phyloP scores from a whole-genome alignment of 495 filamentous ascomycete species.

The Xylaria sp. region DNA sequence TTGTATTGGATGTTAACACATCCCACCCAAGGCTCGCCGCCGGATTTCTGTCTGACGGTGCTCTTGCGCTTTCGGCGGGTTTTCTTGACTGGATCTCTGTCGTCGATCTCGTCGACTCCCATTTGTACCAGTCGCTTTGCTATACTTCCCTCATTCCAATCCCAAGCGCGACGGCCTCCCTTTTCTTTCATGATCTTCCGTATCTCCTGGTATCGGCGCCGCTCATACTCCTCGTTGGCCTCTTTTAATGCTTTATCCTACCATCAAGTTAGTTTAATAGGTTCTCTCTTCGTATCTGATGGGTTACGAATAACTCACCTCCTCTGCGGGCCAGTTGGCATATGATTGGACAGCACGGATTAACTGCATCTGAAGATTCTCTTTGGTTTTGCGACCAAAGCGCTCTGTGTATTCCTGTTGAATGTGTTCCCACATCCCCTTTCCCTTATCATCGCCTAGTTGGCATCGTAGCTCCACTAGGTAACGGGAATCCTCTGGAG shows the following conservation, averaged over 20 bases:
- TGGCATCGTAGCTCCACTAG: slow-evolving; percentile 52
- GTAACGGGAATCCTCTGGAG: slow-evolving; percentile 55
- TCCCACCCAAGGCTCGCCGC: slow-evolving; percentile 32
- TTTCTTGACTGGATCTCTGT: slow-evolving; percentile 37
- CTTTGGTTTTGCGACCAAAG: slow-evolving; percentile 48
- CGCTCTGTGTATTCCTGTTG: slow-evolving; percentile 52
- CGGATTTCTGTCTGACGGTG: slow-evolving; percentile 31
- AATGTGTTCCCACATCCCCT: slow-evolving; percentile 61
- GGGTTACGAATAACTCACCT: slow-evolving; percentile 43
- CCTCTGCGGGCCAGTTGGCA: slow-evolving; percentile 51
- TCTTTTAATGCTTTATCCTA: slow-evolving; percentile 38
- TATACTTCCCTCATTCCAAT: slow-evolving; percentile 44
- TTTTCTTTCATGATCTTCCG: slow-evolving; percentile 44
- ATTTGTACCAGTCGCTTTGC: slow-evolving; percentile 40
- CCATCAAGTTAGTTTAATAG: slow-evolving; percentile 27
- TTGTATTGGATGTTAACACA: slow-evolving; percentile 37
- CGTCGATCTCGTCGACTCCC: slow-evolving; percentile 42
- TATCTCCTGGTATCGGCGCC: slow-evolving; percentile 38
- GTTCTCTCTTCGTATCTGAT: neutral
- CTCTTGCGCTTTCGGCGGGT: slow-evolving; percentile 40
- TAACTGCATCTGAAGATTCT: slow-evolving; percentile 57
- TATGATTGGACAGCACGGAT: slow-evolving; percentile 54
- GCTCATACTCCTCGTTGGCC: slow-evolving; percentile 37
- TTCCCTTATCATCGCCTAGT: slow-evolving; percentile 53
- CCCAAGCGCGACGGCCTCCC: slow-evolving; percentile 42